Evolutionary conservation across 1,284 basidiomycete genomes (phyloP), one percentile per base, ranked within the genome.

Genomic region (Takashimella koratensis): DNA sequence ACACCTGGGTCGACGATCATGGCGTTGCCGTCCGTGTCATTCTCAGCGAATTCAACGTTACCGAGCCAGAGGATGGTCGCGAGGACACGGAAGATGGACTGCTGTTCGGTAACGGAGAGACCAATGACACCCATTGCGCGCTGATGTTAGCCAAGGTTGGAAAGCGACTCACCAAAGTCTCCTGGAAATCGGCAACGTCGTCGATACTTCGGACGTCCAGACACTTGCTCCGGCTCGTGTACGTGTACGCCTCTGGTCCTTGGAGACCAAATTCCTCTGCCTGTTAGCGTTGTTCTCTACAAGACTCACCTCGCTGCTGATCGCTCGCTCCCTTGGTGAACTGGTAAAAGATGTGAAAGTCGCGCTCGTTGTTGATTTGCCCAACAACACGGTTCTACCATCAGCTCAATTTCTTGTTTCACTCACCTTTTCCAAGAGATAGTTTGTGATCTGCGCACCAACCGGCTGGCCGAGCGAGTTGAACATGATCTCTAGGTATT

Each of bases 301-400:
- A 19, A 6, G 65, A 65, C 79, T 23, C 50, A 89, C 90, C 89
- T 75, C 92, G 83, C 76, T 97, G 91, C 51, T 86, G 87, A 44
- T 86, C 80, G 4, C 87, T 85, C 4, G 96, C 96, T 5, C 87
- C 93, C 75, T 98, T 98, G 42, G 96, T 97, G 75, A 98, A 95
- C 74, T 99, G 96, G 76, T 98, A 99, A 79, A 99, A 98, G 61
- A 99, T 96, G 74, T 99, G 96, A 76, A 99, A 99, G 75, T 96
- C 91, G 58, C 96, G 85, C 77, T 99, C 96, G 65, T 91, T 88
- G 68, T 90, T 87, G 55, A 98, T 91, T 74, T 99, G 96, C 19
- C 93, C 92, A 4, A 98, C 94, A 12, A 98, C 92, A 60, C 96
- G 90, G 51, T 88, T 88, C 78, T 79, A 58, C 20, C 3, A 45